A percentile compares a stretch with the other conserved stretches of the same genome.
Conservation (phyloP, 2,329 filamentous ascomycete species). For the Fusarium cyanostomum region DNA sequence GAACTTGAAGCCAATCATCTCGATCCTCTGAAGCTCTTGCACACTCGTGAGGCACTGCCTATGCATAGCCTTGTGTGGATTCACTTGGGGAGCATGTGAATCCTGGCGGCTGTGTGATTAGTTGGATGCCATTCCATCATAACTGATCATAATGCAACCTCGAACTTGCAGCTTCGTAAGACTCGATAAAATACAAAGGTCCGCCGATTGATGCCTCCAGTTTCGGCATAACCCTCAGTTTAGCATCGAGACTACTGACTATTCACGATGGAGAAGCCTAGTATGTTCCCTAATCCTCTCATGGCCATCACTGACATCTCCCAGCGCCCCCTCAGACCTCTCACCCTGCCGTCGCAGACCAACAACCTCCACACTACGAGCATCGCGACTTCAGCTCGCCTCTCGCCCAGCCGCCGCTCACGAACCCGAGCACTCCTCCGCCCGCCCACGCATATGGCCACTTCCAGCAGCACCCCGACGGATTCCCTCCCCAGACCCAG, state of each 20-base stretch:
- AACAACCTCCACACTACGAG: constrained; percentile 9
- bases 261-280: constrained; percentile 32
- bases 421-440: neutral
- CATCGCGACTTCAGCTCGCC: constrained; percentile 12
- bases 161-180: too few species aligned
- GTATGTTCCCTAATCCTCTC: constrained; percentile 13
- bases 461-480: neutral
- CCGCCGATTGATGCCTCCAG: neutral
- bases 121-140: neutral
- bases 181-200: neutral
- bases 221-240: neutral
- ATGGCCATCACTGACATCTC: neutral
- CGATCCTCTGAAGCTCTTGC: too few species aligned
- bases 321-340: constrained; percentile 17
- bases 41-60: too few species aligned
- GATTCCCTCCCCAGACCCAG: neutral
- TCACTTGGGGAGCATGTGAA: too few species aligned
- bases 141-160: neutral
- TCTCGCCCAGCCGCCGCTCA: constrained; percentile 19
- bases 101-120: neutral
- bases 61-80: too few species aligned
- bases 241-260: neutral
- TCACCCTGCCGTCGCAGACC: neutral
- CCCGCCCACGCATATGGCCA: neutral
- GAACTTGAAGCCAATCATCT: too few species aligned